These are phyloP conservation scores for Termitomyces sp. DNA, from an alignment of 768 basidiomycete species.

Conservation along the genomic window DNA sequence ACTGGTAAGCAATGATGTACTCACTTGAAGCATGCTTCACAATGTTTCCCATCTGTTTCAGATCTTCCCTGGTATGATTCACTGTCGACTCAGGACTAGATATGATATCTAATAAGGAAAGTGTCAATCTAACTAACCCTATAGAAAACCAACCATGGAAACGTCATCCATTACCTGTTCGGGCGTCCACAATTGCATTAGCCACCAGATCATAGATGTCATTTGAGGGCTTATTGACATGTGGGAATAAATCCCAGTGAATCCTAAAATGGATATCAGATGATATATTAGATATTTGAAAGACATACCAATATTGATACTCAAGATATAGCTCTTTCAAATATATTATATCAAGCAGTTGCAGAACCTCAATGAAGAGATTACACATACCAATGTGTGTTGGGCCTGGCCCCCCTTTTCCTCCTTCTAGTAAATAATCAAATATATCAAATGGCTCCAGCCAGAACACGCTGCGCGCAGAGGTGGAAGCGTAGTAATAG, in stretches of 20 bases:
- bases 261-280: background rate
- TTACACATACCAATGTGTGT: background rate
- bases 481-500: constrained; percentile 9
- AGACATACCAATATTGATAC: constrained; percentile 8
- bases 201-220: background rate
- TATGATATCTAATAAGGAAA: constrained; percentile 3
- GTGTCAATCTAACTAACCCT: background rate
- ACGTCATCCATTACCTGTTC: constrained; percentile 2
- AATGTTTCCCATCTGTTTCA: constrained; percentile 9
- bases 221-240: background rate
- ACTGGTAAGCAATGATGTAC: background rate
- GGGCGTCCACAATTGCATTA: constrained; percentile 2
- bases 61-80: constrained; percentile 4
- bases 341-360: background rate
- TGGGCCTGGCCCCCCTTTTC: no score
- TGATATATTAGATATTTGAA: background rate
- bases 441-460: constrained; percentile 3
- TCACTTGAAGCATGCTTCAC: constrained; percentile 5
- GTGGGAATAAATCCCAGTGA: constrained; percentile 9
- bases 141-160: background rate
- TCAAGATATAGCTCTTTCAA: constrained; percentile 8
- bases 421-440: no score
- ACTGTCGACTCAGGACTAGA: constrained; percentile 4
- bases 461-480: constrained; percentile 1
- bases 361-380: background rate